Percentiles rank a stretch among this genome's conserved stretches.
These are phyloP conservation scores for Aspergillus mulundensis DNA, from an alignment of 495 filamentous ascomycete species.

Conservation along the genomic window DNA sequence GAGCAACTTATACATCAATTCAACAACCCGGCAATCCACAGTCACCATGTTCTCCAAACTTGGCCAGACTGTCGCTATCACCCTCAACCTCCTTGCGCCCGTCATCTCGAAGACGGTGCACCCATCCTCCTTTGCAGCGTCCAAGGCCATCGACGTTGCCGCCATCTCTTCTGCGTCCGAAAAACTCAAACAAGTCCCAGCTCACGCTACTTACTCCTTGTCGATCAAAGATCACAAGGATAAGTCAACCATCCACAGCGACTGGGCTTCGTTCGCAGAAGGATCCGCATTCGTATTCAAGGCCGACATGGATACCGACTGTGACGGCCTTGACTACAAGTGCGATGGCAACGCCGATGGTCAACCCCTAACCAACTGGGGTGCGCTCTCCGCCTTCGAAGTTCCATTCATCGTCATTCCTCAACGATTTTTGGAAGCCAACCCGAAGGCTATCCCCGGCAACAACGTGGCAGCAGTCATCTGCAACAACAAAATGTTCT, in stretches of 20 bases:
- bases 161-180: neutral
- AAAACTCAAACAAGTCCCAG: neutral
- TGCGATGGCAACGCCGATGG: constrained; percentile 38
- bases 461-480: constrained; percentile 38
- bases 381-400: constrained; percentile 35
- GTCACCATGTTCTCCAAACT: neutral
- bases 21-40: neutral
- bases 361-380: constrained; percentile 32
- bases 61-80: neutral
- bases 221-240: neutral
- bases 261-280: constrained; percentile 26
- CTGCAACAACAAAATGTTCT: constrained; percentile 37
- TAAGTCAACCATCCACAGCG: constrained; percentile 16
- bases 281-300: constrained; percentile 14
- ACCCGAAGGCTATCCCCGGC: constrained; percentile 24
- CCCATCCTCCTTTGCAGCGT: constrained; percentile 7
- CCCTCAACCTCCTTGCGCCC: neutral
- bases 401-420: constrained; percentile 40
- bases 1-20: neutral
- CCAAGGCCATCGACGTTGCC: neutral
- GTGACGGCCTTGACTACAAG: constrained; percentile 32
- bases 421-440: constrained; percentile 27
- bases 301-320: constrained; percentile 39
- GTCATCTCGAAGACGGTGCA: neutral
- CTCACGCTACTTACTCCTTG: constrained; percentile 10